Evolutionary conservation across 352 stramenopile species (phyloP).

Genomic region (Globisporangium iwayamae): DNA sequence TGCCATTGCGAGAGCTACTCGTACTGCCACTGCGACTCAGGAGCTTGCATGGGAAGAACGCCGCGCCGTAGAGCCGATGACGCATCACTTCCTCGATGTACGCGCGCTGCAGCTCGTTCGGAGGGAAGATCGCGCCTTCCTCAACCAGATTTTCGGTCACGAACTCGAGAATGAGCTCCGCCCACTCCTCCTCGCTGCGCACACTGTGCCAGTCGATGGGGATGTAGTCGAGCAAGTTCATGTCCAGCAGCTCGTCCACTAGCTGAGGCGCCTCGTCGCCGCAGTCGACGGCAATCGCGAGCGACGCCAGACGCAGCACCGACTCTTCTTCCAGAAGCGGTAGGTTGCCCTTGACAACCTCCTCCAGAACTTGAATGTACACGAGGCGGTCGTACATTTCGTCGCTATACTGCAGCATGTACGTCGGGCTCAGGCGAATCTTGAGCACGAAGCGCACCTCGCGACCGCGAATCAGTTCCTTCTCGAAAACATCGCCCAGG

Average conservation of each 20-base stretch:
- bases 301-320: slow-evolving; percentile 67
- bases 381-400: slow-evolving; percentile 81
- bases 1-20: slow-evolving; percentile 17
- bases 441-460: slow-evolving; percentile 93
- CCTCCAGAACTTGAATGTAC: slow-evolving; percentile 91
- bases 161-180: slow-evolving; percentile 59
- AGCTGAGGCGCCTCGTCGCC: slow-evolving; percentile 49
- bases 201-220: slow-evolving; percentile 66
- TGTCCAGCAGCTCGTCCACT: slow-evolving; percentile 59
- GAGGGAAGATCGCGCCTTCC: slow-evolving; percentile 32
- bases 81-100: slow-evolving; percentile 84
- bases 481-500: slow-evolving; percentile 91
- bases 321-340: slow-evolving; percentile 75
- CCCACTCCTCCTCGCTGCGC: slow-evolving; percentile 81
- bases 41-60: slow-evolving; percentile 86
- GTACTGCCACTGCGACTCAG: slow-evolving; percentile 25
- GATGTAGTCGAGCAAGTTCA: slow-evolving; percentile 85
- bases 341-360: slow-evolving; percentile 88
- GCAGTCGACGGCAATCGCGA: slow-evolving; percentile 81
- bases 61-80: slow-evolving; percentile 80
- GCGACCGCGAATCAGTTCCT: slow-evolving; percentile 82
- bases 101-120: slow-evolving; percentile 66
- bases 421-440: slow-evolving; percentile 85
- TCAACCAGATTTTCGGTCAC: slow-evolving; percentile 51
- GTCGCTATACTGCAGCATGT: slow-evolving; percentile 80